phyloP scores from a whole-genome alignment of 352 stramenopile species.

The Pythium brassicae region DNA sequence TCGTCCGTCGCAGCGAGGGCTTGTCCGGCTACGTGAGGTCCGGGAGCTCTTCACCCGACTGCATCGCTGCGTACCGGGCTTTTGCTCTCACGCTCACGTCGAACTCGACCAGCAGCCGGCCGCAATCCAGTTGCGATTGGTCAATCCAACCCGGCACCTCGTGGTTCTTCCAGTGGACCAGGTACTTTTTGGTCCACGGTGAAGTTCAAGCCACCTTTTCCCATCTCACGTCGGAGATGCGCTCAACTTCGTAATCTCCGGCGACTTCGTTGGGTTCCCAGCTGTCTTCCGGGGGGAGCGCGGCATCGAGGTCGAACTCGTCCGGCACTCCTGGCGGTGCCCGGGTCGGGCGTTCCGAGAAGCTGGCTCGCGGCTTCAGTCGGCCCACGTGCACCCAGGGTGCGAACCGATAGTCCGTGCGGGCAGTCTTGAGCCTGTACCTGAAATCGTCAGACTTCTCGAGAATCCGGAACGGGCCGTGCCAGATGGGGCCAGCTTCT shows the following conservation, averaged over 20 bases:
- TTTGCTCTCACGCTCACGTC: background rate
- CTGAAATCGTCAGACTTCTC: conserved; percentile 14
- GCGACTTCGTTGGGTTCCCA: conserved; percentile 8
- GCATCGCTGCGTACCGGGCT: background rate
- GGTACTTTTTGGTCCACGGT: conserved; percentile 15
- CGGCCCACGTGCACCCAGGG: conserved; percentile 20
- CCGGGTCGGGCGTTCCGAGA: conserved; percentile 2
- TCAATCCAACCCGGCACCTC: conserved; percentile 1
- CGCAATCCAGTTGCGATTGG: conserved; percentile 9
- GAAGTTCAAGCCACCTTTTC: background rate
- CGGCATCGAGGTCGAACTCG: conserved; percentile 15
- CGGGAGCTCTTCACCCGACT: background rate
- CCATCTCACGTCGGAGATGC: conserved; percentile 9
- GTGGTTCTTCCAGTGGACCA: conserved; percentile 17
- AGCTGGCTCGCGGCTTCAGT: conserved; percentile 5
- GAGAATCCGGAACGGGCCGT: conserved; percentile 19
- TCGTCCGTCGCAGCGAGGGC: too few relatives aligned
- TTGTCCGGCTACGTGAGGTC: background rate
- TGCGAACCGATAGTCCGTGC: conserved; percentile 8
- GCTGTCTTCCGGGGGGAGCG: conserved; percentile 21
- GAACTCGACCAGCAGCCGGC: conserved; percentile 7
- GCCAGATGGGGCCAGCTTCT: conserved; percentile 18
- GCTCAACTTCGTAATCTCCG: conserved; percentile 18
- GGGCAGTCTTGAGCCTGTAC: conserved; percentile 3
- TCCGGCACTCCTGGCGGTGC: background rate